Conservation (phyloP, 306 rosid genomes). For the Rosa multiflora region DNA sequence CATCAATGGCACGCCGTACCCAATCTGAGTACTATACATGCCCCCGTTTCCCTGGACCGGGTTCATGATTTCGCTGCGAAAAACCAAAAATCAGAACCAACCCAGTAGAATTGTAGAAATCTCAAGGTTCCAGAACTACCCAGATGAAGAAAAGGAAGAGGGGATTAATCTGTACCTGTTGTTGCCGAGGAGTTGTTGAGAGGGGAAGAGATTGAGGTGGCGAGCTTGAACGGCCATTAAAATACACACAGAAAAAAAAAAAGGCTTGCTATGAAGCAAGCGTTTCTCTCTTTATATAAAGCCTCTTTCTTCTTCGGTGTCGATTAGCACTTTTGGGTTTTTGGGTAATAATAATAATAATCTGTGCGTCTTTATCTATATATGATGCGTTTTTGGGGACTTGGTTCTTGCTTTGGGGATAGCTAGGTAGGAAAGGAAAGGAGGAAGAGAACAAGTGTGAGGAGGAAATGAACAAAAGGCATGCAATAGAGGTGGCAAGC, state of each 20-base stretch:
- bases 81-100: background rate
- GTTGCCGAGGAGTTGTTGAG: constrained; percentile 53
- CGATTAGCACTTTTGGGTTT: constrained; percentile 1
- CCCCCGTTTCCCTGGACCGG: constrained; percentile 39
- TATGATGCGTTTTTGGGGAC: constrained; percentile 8
- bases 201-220: constrained; percentile 62
- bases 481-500: constrained; percentile 58
- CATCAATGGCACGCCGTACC: constrained; percentile 47
- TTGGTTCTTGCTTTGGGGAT: constrained; percentile 22
- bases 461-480: constrained; percentile 43
- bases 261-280: background rate
- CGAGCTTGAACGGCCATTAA: constrained; percentile 88
- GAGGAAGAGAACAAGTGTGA: constrained; percentile 18
- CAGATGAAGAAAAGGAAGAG: background rate
- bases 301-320: background rate
- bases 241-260: background rate
- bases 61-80: constrained; percentile 58
- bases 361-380: constrained; percentile 3
- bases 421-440: background rate
- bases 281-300: background rate
- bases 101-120: background rate
- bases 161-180: constrained; percentile 42
- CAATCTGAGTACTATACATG: constrained; percentile 40
- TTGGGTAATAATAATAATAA: background rate
- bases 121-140: background rate